These are phyloP conservation scores for Annulohypoxylon maeteangense DNA, from an alignment of 495 filamentous ascomycete genomes.

Conservation along the genomic window DNA sequence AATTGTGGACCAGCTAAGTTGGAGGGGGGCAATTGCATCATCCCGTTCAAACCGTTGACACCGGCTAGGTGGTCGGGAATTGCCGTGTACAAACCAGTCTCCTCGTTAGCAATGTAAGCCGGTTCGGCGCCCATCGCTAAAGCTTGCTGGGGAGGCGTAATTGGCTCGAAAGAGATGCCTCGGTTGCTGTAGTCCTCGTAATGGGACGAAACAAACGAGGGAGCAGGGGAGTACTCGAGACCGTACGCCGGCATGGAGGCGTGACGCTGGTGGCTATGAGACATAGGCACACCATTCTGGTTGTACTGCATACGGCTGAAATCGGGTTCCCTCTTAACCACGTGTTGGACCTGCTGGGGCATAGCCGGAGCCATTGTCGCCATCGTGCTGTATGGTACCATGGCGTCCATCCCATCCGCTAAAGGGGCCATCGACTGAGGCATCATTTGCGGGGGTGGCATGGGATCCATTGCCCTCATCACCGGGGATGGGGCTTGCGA, in stretches of 20 bases:
- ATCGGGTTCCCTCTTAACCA: slow-evolving; percentile 86
- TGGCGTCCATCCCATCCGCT: slow-evolving; percentile 79
- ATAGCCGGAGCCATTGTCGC: slow-evolving; percentile 65
- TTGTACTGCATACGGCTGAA: slow-evolving; percentile 82
- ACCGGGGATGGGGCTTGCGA: slow-evolving; percentile 83
- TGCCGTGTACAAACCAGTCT: slow-evolving; percentile 92
- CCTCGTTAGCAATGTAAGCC: slow-evolving; percentile 97
- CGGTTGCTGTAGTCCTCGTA: slow-evolving; percentile 98
- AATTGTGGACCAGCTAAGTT: slow-evolving; percentile 83
- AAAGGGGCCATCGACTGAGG: slow-evolving; percentile 86
- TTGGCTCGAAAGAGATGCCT: slow-evolving; percentile 93
- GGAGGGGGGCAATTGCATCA: slow-evolving; percentile 92
- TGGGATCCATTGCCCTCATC: slow-evolving; percentile 84
- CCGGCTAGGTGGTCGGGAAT: slow-evolving; percentile 80
- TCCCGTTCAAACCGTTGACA: slow-evolving; percentile 72
- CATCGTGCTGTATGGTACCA: slow-evolving; percentile 78
- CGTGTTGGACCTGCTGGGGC: slow-evolving; percentile 71
- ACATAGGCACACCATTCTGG: slow-evolving; percentile 86
- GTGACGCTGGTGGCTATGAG: slow-evolving; percentile 86
- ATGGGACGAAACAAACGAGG: slow-evolving; percentile 96
- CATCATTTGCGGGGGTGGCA: slow-evolving; percentile 77
- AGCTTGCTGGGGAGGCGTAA: slow-evolving; percentile 93
- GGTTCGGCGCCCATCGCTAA: slow-evolving; percentile 83
- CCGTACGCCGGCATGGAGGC: slow-evolving; percentile 94
- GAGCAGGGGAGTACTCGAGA: slow-evolving; percentile 96